phyloP scores from a whole-genome alignment of 2,329 filamentous ascomycete genomes.

The Cryphonectria nitschkei region DNA sequence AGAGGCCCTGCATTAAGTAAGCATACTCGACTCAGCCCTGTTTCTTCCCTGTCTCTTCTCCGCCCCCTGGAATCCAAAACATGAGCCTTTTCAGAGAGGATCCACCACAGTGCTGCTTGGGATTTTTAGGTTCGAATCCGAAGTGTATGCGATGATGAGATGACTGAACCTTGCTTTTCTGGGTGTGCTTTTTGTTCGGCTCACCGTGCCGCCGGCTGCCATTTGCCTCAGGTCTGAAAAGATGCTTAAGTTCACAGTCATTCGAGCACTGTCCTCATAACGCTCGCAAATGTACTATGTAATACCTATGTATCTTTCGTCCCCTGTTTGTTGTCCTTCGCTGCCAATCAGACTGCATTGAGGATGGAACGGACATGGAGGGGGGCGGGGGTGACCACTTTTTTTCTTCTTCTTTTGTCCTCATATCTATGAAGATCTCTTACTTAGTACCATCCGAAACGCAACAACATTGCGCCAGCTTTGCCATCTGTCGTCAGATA shows the following conservation, averaged over 20 bases:
- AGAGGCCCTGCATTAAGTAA: neutral
- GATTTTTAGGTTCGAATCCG: neutral
- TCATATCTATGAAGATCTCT: neutral
- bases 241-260: slow-evolving; percentile 21
- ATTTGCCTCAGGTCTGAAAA: slow-evolving; percentile 21
- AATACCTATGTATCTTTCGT: too few relatives aligned
- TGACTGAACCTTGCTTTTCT: slow-evolving; percentile 2
- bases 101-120: slow-evolving; percentile 19
- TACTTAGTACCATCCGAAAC: neutral
- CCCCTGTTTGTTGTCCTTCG: neutral
- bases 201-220: slow-evolving; percentile 12
- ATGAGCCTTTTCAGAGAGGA: neutral
- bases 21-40: slow-evolving; percentile 3
- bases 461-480: neutral
- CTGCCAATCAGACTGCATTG: neutral
- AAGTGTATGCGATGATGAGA: slow-evolving; percentile 23
- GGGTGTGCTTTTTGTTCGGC: slow-evolving; percentile 6
- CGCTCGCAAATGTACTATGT: too few relatives aligned
- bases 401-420: neutral
- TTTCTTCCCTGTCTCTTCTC: neutral
- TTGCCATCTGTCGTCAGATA: neutral
- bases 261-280: neutral
- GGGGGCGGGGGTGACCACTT: neutral
- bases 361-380: neutral
- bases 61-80: neutral